phyloP scores from a whole-genome alignment of 2,329 filamentous ascomycete genomes.

The Aspergillus bombycis region DNA sequence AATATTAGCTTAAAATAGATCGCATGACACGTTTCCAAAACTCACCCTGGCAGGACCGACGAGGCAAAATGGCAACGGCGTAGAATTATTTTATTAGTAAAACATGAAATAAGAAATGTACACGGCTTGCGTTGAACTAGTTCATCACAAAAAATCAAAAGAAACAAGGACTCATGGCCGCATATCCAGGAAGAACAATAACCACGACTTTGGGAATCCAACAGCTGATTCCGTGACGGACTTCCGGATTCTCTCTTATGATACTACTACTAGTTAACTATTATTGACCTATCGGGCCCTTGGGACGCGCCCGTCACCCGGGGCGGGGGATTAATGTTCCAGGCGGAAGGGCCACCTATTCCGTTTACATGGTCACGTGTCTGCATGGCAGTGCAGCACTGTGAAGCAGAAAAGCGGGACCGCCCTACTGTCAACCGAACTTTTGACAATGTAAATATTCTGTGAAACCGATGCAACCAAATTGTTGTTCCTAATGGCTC shows the following conservation, averaged over 20 bases:
- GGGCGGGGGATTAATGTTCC: slow-evolving; percentile 16
- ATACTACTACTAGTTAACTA: neutral
- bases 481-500: no score
- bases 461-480: no score
- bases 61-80: slow-evolving; percentile 18
- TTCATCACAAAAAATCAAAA: slow-evolving; percentile 9
- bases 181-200: slow-evolving; percentile 2
- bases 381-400: no score
- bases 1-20: slow-evolving; percentile 20
- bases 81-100: slow-evolving; percentile 7
- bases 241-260: slow-evolving; percentile 2
- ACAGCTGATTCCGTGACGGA: slow-evolving; percentile 7
- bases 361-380: slow-evolving; percentile 14
- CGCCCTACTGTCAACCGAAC: no score
- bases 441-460: no score
- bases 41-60: slow-evolving; percentile 22
- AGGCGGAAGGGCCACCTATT: slow-evolving; percentile 23
- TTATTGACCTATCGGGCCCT: slow-evolving; percentile 6
- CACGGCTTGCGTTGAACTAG: neutral
- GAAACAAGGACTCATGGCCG: slow-evolving; percentile 6
- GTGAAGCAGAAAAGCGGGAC: no score
- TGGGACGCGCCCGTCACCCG: slow-evolving; percentile 15
- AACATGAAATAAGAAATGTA: slow-evolving; percentile 15
- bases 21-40: slow-evolving; percentile 33
- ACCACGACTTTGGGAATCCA: neutral